Evolutionary conservation across 2,329 filamentous ascomycete genomes (phyloP), one percentile per base, ranked within the genome.

Genomic region (Didymella keratinophila): DNA sequence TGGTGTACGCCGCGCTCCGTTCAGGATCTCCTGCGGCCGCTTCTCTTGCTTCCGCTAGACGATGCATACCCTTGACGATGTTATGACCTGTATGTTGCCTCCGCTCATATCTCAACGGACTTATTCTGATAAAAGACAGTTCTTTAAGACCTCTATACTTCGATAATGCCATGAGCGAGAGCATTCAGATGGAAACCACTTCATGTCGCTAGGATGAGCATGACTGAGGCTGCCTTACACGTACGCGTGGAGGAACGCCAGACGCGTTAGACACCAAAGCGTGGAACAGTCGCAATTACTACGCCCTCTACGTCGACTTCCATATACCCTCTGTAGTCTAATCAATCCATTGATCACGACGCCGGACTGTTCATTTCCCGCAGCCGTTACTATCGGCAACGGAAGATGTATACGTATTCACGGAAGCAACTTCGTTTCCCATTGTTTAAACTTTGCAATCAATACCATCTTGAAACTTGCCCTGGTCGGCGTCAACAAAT

Each of bases 21-120:
- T 83, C 70, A 76, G 82, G 37, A 78, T 85, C 68, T 79, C 78
- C 32, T 74, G 78, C 61, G 82, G 83, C 43, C 77, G 78, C 41
- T 80, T 85, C 67, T 83, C 78, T 71, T 86, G 83, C 72, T 85
- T 84, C 74, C 77, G 79, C 58, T 84, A 70, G 75, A 83, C 49
- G 46, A 18, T 23, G 23, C 37, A 43, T 41, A 44, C 37, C 43
- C 45, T 52, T 66, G 47, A 70, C 63, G 66, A 68, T 56, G 44
- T 65, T 60, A 74, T 59, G 71, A 72, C 47, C 20, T 63, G 69
- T 71, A 67, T 18, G 66, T 57, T 56, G 12, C 41, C 18, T 23
- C 47, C 14, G 9, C 21, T 44, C 34, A 16, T n/a, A 28, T 14
- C 3, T 1, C 14, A 3, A 28, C 16, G 39, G 8, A 21, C 6